A percentile compares a stretch with the other conserved stretches of the same genome.
Evolutionary conservation across 306 rosid species (phyloP).

Genomic region (Cicer chorassanicum): DNA sequence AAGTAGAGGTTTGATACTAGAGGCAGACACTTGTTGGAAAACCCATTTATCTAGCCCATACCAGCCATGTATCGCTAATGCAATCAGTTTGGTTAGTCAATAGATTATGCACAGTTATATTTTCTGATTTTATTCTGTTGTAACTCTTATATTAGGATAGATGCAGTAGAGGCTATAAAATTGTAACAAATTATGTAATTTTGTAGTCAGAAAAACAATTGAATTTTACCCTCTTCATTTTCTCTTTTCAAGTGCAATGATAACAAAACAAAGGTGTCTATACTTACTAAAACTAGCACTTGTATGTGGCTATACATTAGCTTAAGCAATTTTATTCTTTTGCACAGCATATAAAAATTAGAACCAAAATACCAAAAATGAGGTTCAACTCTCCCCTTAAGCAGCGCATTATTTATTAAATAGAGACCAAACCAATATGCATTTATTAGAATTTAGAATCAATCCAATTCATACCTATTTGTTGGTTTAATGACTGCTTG

Average conservation of each 20-base stretch:
- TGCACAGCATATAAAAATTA: neutral
- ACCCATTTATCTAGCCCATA: neutral
- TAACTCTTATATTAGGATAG: neutral
- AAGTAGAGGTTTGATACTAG: neutral
- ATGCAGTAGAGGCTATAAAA: neutral
- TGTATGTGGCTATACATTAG: neutral
- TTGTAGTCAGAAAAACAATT: slow-evolving; percentile 1
- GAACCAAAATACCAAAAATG: neutral
- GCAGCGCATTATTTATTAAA: neutral
- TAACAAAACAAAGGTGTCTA: neutral
- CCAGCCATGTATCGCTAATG: neutral
- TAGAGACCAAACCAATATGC: neutral
- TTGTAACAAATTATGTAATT: neutral
- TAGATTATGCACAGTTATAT: neutral
- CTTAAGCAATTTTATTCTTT: neutral
- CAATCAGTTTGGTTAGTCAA: neutral
- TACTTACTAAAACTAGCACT: slow-evolving; percentile 1
- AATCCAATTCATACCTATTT: neutral
- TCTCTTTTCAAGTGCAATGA: neutral
- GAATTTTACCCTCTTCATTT: neutral
- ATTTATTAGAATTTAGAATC: neutral
- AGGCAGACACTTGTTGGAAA: neutral
- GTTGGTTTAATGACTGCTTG: neutral
- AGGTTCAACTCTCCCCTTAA: neutral
- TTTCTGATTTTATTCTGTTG: neutral